phyloP scores from a whole-genome alignment of 1,139 yeast species.

The Zhuliangozyma blackwelliae region DNA sequence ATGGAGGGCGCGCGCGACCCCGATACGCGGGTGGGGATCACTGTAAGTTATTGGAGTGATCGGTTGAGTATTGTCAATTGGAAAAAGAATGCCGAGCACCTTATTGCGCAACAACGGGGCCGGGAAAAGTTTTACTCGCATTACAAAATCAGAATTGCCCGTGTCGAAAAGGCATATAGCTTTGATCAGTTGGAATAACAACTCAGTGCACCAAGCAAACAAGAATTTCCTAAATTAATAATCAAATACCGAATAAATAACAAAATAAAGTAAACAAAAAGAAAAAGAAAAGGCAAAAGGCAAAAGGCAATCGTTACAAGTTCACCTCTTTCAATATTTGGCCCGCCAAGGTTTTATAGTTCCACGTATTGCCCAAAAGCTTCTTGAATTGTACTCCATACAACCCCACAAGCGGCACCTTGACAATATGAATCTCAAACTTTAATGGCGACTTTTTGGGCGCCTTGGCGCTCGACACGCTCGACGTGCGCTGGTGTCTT shows the following conservation, averaged over 20 bases:
- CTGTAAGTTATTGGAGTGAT: constrained; percentile 16
- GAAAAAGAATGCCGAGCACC: constrained; percentile 13
- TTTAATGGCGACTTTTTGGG: constrained; percentile 53
- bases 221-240: neutral
- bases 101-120: constrained; percentile 12
- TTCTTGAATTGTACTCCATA: constrained; percentile 96
- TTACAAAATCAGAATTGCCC: constrained; percentile 11
- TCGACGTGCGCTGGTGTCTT: constrained; percentile 28
- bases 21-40: constrained; percentile 12
- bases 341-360: constrained; percentile 89
- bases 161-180: constrained; percentile 13
- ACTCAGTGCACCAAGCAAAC: neutral
- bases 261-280: constrained; percentile 1
- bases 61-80: constrained; percentile 10
- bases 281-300: neutral
- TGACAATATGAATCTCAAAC: constrained; percentile 89
- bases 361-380: constrained; percentile 92
- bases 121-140: constrained; percentile 11
- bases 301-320: constrained; percentile 29
- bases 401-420: constrained; percentile 84
- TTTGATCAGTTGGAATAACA: constrained; percentile 2
- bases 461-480: constrained; percentile 17
- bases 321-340: constrained; percentile 77
- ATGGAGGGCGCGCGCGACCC: constrained; percentile 13
- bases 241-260: neutral